A percentile compares a stretch with the other conserved stretches of the same genome.
Conservation (phyloP, 164 flowering plant species). For the Nymphaea colorata region DNA sequence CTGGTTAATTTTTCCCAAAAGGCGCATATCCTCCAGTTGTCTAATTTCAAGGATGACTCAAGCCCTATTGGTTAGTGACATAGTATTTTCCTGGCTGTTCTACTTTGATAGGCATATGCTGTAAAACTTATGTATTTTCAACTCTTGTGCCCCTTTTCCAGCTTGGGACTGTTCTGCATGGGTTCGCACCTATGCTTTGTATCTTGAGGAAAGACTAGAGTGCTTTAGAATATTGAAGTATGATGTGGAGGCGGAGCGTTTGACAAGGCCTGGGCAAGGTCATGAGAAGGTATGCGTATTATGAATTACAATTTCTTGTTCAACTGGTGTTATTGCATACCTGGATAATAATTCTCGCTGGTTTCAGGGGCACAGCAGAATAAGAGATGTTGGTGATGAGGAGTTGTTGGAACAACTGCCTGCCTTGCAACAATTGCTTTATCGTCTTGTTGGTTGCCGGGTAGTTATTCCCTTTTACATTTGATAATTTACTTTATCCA, state of each 20-base stretch:
- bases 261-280: slow-evolving; percentile 67
- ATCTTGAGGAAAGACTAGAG: slow-evolving; percentile 92
- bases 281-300: slow-evolving; percentile 57
- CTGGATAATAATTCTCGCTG: neutral
- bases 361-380: slow-evolving; percentile 78
- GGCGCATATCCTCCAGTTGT: slow-evolving; percentile 72
- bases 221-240: slow-evolving; percentile 81
- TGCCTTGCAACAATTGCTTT: slow-evolving; percentile 78
- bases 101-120: neutral
- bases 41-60: slow-evolving; percentile 96
- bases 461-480: slow-evolving; percentile 21
- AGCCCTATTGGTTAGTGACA: slow-evolving; percentile 51
- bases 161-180: slow-evolving; percentile 99
- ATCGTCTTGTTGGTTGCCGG: slow-evolving; percentile 96
- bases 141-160: slow-evolving; percentile 14
- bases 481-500: neutral
- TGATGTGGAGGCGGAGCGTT: slow-evolving; percentile 93
- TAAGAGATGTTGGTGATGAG: slow-evolving; percentile 79
- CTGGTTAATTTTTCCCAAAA: slow-evolving; percentile 68
- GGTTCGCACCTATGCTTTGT: slow-evolving; percentile 93
- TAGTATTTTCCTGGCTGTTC: neutral
- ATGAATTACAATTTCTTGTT: neutral
- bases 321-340: neutral
- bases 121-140: neutral
- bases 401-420: slow-evolving; percentile 91